Evolutionary conservation across 2,329 filamentous ascomycete genomes (phyloP).

Genomic region (Calonectria pauciramosa): DNA sequence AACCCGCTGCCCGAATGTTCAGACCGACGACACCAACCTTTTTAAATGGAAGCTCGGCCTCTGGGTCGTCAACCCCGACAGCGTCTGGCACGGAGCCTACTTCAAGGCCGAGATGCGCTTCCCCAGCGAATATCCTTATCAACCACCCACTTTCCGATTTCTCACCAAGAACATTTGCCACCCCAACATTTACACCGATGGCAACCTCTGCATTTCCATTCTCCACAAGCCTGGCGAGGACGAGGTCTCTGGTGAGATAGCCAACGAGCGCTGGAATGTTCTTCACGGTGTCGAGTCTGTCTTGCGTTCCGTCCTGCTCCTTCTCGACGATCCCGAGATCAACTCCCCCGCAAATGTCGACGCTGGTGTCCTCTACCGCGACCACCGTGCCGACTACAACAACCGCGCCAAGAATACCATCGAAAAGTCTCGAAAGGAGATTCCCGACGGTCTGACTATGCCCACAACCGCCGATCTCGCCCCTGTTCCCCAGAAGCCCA

Average conservation of each 20-base stretch:
- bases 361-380: constrained; percentile 87
- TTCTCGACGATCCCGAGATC: constrained; percentile 95
- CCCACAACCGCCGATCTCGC: constrained; percentile 78
- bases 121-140: constrained; percentile 88
- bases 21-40: constrained; percentile 86
- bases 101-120: constrained; percentile 93
- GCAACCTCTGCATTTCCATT: constrained; percentile 95
- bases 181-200: constrained; percentile 93
- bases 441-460: constrained; percentile 85
- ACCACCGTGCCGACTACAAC: constrained; percentile 78
- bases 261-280: constrained; percentile 94
- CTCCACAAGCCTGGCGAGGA: constrained; percentile 94
- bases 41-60: constrained; percentile 90
- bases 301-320: constrained; percentile 89
- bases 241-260: constrained; percentile 89
- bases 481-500: constrained; percentile 70
- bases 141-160: constrained; percentile 91
- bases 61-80: constrained; percentile 93
- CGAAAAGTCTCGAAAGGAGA: constrained; percentile 80
- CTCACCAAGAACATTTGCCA: constrained; percentile 81
- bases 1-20: constrained; percentile 19
- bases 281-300: constrained; percentile 96
- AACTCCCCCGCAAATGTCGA: constrained; percentile 96
- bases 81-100: constrained; percentile 92
- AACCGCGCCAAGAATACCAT: constrained; percentile 77